Evolutionary conservation across 116 monocot genomes (phyloP).

Genomic region (Dioscorea cayenensis): DNA sequence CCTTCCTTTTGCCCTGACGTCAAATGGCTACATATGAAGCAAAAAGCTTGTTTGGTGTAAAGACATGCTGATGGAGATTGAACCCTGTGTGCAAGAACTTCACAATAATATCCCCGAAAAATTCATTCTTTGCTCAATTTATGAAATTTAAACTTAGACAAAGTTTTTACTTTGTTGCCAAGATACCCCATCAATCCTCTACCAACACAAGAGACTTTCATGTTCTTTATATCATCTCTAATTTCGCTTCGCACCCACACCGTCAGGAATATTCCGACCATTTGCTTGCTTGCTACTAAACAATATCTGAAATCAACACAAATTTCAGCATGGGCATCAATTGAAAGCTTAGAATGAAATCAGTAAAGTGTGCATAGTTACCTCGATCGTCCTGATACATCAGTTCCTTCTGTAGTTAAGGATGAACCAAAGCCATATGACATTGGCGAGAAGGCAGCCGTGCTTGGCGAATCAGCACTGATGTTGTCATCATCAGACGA

Average conservation of each 20-base stretch:
- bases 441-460: slow-evolving; percentile 29
- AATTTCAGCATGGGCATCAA: not conserved
- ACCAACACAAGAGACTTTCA: slow-evolving; percentile 80
- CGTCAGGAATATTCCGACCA: slow-evolving; percentile 82
- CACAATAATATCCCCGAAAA: not conserved
- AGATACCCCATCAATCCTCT: slow-evolving; percentile 91
- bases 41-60: slow-evolving; percentile 80
- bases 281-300: slow-evolving; percentile 85
- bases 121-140: not conserved
- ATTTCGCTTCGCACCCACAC: slow-evolving; percentile 74
- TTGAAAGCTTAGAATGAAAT: not conserved
- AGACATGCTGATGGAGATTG: slow-evolving; percentile 79
- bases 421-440: slow-evolving; percentile 48
- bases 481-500: slow-evolving; percentile 35
- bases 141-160: not conserved
- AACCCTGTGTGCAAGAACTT: slow-evolving; percentile 41
- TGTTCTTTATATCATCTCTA: slow-evolving; percentile 58
- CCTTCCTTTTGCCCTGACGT: slow-evolving; percentile 87
- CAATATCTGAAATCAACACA: slow-evolving; percentile 28
- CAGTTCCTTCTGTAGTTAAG: slow-evolving; percentile 50
- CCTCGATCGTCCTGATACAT: slow-evolving; percentile 54
- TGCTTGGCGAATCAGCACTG: slow-evolving; percentile 31
- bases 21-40: slow-evolving; percentile 75
- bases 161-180: slow-evolving; percentile 58
- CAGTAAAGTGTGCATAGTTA: not conserved